phyloP scores from a whole-genome alignment of 2,329 filamentous ascomycete species.

The Diaporthe caulivora region DNA sequence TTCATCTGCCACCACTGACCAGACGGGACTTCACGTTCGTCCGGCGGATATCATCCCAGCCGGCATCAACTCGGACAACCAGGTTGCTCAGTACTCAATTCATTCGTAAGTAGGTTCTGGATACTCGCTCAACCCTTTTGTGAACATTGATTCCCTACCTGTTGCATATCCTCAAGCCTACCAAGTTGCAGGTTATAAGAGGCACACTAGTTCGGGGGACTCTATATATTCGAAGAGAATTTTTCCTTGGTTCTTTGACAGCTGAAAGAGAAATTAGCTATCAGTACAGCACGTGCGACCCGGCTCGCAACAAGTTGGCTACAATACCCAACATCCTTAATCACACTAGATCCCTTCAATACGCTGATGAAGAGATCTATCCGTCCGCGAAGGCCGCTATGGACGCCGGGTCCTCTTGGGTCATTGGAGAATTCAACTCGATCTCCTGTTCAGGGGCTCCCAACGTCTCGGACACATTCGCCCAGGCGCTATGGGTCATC shows the following conservation, averaged over 20 bases:
- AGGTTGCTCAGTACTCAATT: constrained; percentile 13
- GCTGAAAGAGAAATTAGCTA: background rate
- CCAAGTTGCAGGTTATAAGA: background rate
- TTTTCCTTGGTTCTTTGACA: background rate
- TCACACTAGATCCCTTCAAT: background rate
- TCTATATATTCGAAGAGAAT: background rate
- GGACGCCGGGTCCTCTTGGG: constrained; percentile 18
- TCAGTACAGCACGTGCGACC: background rate
- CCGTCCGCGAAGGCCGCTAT: constrained; percentile 8
- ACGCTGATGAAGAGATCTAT: constrained; percentile 29
- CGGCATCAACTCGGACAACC: constrained; percentile 21
- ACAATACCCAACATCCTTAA: constrained; percentile 23
- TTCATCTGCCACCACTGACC: background rate
- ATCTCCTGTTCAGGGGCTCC: constrained; percentile 55
- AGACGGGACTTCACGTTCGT: constrained; percentile 15
- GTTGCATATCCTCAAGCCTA: background rate
- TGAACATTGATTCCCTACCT: too few relatives aligned
- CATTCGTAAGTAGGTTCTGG: background rate
- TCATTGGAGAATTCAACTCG: constrained; percentile 55
- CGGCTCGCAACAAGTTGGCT: background rate
- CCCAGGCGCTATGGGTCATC: constrained; percentile 54
- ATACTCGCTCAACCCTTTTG: background rate
- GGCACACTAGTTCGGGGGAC: background rate
- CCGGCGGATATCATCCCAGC: constrained; percentile 21
- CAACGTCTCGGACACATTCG: constrained; percentile 55